Percentiles rank a stretch among this genome's conserved stretches.
These are phyloP conservation scores for Globisporangium rhizosaccharum DNA, from an alignment of 352 stramenopile species.

Conservation along the genomic window DNA sequence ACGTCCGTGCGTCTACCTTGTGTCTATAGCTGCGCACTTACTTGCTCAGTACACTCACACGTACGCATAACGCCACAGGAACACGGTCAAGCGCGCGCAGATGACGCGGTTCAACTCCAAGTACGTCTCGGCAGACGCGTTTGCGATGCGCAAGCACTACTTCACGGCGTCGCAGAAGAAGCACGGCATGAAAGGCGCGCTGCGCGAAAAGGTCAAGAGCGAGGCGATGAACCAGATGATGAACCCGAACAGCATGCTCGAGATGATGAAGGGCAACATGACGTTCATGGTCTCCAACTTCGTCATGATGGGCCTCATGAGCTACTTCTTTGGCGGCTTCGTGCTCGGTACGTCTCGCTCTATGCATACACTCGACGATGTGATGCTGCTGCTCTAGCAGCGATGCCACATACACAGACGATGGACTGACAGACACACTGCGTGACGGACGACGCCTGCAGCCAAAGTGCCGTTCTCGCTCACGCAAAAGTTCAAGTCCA, in stretches of 20 bases:
- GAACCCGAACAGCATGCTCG: slow-evolving; percentile 95
- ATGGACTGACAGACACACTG: background rate
- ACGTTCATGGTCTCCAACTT: slow-evolving; percentile 99
- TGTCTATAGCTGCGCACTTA: background rate
- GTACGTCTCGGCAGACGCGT: slow-evolving; percentile 80
- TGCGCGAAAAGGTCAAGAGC: slow-evolving; percentile 88
- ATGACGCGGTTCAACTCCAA: slow-evolving; percentile 87
- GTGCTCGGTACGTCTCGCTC: slow-evolving; percentile 75
- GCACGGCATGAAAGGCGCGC: slow-evolving; percentile 73
- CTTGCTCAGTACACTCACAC: background rate
- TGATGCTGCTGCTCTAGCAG: background rate
- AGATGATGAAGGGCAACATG: slow-evolving; percentile 99
- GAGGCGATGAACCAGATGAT: slow-evolving; percentile 92
- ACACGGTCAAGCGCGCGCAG: slow-evolving; percentile 80
- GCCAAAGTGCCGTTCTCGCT: slow-evolving; percentile 98
- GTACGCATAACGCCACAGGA: slow-evolving; percentile 31
- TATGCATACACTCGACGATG: background rate
- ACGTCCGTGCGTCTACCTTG: slow-evolving; percentile 1
- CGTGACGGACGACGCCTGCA: slow-evolving; percentile 13
- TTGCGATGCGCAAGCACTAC: slow-evolving; percentile 89
- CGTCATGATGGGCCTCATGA: slow-evolving; percentile 99
- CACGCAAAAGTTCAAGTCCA: slow-evolving; percentile 97
- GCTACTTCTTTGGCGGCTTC: slow-evolving; percentile 98
- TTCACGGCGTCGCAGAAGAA: slow-evolving; percentile 88
- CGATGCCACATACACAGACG: background rate